Base-by-base conservation (phyloP, 371 early-diverging fungal genomes). In the Syncephalastrum sp. region DNA sequence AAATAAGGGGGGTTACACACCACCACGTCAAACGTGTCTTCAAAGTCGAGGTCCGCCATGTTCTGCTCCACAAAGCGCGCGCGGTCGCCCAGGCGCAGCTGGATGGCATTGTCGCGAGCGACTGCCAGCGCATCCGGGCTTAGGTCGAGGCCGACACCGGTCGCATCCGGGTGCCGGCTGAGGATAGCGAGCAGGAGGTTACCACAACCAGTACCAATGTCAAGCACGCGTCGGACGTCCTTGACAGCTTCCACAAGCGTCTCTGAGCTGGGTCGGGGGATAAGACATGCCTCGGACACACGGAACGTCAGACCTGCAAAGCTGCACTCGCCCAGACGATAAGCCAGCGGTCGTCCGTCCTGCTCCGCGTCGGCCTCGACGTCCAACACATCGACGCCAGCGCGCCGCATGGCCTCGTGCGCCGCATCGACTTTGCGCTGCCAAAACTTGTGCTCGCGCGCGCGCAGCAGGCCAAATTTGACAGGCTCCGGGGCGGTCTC, bases 1-100 rank as follows among this genome's bases (percentile, higher is more conserved):
- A 89, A 70, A 59, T 91, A 91, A 0, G 91, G 91, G 10, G 91
- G 91, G 50, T 91, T 91, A 61, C 90, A 91, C 1, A 87, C 82
- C 4, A 89, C 62, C n/a, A 90, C 42, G 63, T 88, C 85, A 55
- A 79, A 87, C 23, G 29, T 19, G 7, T 42, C 27, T 4, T 42
- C 51, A n/a, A 44, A 19, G 23, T 67, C 48, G 43, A 84, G 33
- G 19, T 53, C n/a, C 4, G 74, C 63, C 70, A 89, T 73, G 16
- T 80, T 78, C 25, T 77, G 65, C 14, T 56, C 17, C 1, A 63
- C 47, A 53, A 83, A 81, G 1, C 42, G 47, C 0, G 68, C 72
- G 14, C 77, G 74, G 0, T 56, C 53, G 0, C 43, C 47, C 21
- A 82, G 47, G 2, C 43, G 61, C 33, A 82, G 76, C 10, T 65